Base-by-base conservation (phyloP, 305 asterid genomes). In the Ilex paraguariensis region DNA sequence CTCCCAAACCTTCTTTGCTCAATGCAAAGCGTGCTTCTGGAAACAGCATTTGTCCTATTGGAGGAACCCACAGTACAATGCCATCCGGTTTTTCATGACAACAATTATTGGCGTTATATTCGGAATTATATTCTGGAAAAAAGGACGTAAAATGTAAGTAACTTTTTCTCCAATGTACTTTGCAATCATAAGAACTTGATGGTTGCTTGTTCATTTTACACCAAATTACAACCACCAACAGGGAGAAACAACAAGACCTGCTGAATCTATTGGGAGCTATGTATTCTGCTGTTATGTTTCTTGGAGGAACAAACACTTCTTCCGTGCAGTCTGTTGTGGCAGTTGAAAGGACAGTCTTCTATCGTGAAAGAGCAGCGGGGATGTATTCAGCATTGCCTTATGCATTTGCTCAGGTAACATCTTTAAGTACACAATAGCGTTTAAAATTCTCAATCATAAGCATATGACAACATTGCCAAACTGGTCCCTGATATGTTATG, bases 1-100 rank as follows among this genome's bases (percentile, higher is more conserved):
- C 44, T 74, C 99, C 2, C 99, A 87, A 62, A 54, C 97, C 10
- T 84, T 90, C 74, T 3, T 75, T 4, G 45, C 75, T 59, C 99
- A 93, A 58, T 93, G 95, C 72, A 85, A 60, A 65, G 99, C 99
- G 69, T 90, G 99, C 75, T 86, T 90, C 72, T 93, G 99, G 99
- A 93, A 93, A 66, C 95, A 86, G 50, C 59, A 77, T 54, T 76
- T 86, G 69, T 93, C 99, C 49, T 93, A 93, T 60, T 93, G 99
- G 99, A 86, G 97, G 70, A 68, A 93, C 67, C 90, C 99, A 48
- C 81, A 76, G 75, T 93, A 90, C 62, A 93, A 93, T 60, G 75
- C 85, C 63, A 67, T 84, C 62, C 78, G 99, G 62, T 86, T 87
- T 80, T 77, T 84, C 60, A 70, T 90, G 95, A 90, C 99, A 31